A percentile compares a stretch with the other conserved stretches of the same genome.
These are phyloP conservation scores for Aspergillus haitiensis DNA, from an alignment of 495 filamentous ascomycete species.

Conservation along the genomic window DNA sequence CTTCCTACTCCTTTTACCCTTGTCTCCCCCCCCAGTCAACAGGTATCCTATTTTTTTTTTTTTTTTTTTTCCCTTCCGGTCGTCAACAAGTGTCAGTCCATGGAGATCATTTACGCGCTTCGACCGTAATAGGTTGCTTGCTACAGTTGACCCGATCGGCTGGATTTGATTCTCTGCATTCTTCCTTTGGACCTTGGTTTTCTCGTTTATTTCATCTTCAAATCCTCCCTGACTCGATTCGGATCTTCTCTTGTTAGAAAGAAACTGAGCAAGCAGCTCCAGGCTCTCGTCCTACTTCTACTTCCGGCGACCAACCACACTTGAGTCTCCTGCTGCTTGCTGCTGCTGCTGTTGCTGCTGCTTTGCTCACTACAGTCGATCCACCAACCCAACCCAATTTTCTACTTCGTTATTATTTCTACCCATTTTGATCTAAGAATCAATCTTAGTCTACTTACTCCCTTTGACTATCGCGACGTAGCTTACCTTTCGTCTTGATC, in stretches of 20 bases:
- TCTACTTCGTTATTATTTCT: constrained; percentile 1
- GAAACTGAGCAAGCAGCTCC: neutral
- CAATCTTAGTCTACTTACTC: neutral
- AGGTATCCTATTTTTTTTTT: neutral
- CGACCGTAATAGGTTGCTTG: constrained; percentile 5
- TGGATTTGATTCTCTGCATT: constrained; percentile 1
- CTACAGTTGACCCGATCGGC: constrained; percentile 2
- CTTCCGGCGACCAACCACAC: constrained; percentile 5
- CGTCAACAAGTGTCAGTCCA: constrained; percentile 17
- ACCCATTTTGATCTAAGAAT: neutral
- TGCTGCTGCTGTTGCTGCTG: neutral
- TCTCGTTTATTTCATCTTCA: neutral
- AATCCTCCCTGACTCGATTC: neutral
- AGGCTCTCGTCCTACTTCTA: constrained; percentile 1
- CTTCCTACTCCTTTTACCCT: constrained; percentile 7
- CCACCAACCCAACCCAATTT: neutral
- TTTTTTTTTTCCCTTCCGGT: constrained; percentile 11
- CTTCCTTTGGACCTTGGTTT: neutral
- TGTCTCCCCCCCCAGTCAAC: neutral
- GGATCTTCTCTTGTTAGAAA: neutral
- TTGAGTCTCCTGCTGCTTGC: neutral
- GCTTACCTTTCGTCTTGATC: neutral
- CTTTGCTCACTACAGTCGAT: neutral
- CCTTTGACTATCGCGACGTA: neutral
- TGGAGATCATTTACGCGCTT: constrained; percentile 18